Percentiles rank a stretch among this genome's conserved stretches.
phyloP scores from a whole-genome alignment of 202 grass and related monocot genomes.

The Hordeum pubiflorum region DNA sequence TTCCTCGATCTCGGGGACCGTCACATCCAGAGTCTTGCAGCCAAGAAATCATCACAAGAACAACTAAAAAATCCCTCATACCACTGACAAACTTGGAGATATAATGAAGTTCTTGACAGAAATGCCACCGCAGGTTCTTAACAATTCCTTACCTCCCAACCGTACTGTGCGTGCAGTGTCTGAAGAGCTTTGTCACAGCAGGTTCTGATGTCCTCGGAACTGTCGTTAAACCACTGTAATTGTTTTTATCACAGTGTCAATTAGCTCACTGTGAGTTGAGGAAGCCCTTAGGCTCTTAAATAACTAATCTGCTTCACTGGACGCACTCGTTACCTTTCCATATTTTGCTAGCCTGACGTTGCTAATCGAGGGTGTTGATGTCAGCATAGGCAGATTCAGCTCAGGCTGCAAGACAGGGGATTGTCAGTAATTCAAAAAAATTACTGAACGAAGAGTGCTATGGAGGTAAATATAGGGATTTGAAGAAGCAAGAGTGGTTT shows the following conservation, averaged over 20 bases:
- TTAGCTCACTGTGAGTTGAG: neutral
- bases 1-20: constrained; percentile 86
- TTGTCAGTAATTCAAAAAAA: neutral
- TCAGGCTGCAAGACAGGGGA: constrained; percentile 46
- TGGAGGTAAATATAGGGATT: neutral
- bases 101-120: neutral
- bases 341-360: constrained; percentile 86
- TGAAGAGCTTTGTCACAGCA: constrained; percentile 76
- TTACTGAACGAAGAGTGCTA: neutral
- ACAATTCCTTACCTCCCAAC: constrained; percentile 63
- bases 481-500: neutral
- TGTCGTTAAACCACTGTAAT: constrained; percentile 88
- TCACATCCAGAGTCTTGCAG: constrained; percentile 65
- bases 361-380: constrained; percentile 44
- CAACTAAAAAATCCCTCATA: neutral
- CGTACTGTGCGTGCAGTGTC: constrained; percentile 41
- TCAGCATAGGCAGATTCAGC: constrained; percentile 67
- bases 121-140: neutral
- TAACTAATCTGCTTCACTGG: neutral
- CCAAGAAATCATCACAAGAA: neutral
- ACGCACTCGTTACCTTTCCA: constrained; percentile 36
- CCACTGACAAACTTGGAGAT: neutral
- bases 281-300: neutral
- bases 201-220: constrained; percentile 59
- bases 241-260: neutral